These are phyloP conservation scores for Fraxinus excelsior DNA, from an alignment of 257 asterid genomes.

Conservation along the genomic window DNA sequence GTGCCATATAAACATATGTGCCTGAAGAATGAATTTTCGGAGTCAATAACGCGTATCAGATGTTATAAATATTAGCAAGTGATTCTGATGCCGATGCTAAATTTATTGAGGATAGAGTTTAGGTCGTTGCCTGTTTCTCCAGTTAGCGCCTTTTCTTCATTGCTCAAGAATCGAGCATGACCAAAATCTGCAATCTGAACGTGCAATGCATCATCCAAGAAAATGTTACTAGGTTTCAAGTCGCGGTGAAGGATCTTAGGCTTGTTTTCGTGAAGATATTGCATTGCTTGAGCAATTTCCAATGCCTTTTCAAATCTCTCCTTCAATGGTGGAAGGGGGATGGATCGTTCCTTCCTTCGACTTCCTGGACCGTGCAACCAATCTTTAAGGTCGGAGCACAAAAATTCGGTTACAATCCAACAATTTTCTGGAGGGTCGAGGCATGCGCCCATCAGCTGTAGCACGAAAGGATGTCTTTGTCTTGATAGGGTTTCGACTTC, in stretches of 20 bases:
- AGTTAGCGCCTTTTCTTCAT: constrained; percentile 72
- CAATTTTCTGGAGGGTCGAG: constrained; percentile 61
- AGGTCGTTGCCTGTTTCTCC: constrained; percentile 69
- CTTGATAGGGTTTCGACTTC: constrained; percentile 64
- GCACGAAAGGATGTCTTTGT: constrained; percentile 74
- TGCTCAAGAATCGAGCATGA: constrained; percentile 68
- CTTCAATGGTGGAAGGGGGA: constrained; percentile 51
- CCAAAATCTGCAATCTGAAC: constrained; percentile 82
- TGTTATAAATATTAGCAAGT: background rate
- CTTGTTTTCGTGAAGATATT: constrained; percentile 62
- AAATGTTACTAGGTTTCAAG: constrained; percentile 71
- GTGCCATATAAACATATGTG: constrained; percentile 87
- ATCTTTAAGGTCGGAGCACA: constrained; percentile 47
- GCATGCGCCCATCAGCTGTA: constrained; percentile 74
- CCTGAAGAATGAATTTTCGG: constrained; percentile 33
- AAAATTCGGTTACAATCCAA: constrained; percentile 71
- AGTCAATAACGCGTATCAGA: too few species aligned
- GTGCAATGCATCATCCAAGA: constrained; percentile 62
- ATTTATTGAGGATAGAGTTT: background rate
- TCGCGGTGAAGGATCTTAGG: constrained; percentile 77
- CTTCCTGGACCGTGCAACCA: constrained; percentile 80
- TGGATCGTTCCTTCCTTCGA: constrained; percentile 45
- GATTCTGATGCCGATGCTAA: background rate
- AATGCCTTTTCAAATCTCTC: constrained; percentile 58
- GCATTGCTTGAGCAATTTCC: constrained; percentile 84